These are phyloP conservation scores for Akanthomyces lecanii DNA, from an alignment of 2,329 filamentous ascomycete species.

Conservation along the genomic window DNA sequence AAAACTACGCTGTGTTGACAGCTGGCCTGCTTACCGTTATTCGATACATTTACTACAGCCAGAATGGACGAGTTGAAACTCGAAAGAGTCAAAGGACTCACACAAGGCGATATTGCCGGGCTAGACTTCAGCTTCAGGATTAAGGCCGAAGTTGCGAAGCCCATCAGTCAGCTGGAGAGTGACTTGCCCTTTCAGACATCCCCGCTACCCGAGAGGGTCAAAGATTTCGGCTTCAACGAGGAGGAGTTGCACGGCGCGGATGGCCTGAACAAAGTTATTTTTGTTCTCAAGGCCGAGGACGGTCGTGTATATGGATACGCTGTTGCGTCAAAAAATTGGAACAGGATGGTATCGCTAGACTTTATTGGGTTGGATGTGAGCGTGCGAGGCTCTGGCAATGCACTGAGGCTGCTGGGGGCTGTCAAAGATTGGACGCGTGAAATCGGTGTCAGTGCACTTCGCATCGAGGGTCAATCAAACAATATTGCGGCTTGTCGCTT, in stretches of 20 bases:
- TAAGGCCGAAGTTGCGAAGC: conserved; percentile 16
- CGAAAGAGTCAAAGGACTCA: conserved; percentile 14
- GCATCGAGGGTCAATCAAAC: conserved; percentile 20
- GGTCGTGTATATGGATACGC: conserved; percentile 17
- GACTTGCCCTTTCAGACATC: conserved; percentile 13
- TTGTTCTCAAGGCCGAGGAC: conserved; percentile 5
- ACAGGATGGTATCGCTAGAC: conserved; percentile 20
- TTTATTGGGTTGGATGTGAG: conserved; percentile 19
- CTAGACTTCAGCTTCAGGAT: conserved; percentile 20
- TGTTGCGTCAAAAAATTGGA: conserved; percentile 19
- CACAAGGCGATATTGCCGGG: conserved; percentile 14
- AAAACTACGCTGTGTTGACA: too few relatives aligned
- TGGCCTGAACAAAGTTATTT: conserved; percentile 5
- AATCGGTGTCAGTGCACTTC: conserved; percentile 16
- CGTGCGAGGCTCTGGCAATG: conserved; percentile 18
- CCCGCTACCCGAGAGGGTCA: not conserved
- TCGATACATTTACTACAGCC: not conserved
- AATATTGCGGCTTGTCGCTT: conserved; percentile 20
- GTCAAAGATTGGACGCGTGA: conserved; percentile 20
- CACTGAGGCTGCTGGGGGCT: conserved; percentile 14
- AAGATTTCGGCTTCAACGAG: conserved; percentile 16
- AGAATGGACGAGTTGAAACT: conserved; percentile 6
- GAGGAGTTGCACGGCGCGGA: conserved; percentile 8
- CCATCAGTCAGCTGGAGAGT: conserved; percentile 16
- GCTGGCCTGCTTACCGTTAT: not conserved